Evolutionary conservation across 306 rosid genomes (phyloP), one percentile per base, ranked within the genome.

Genomic region (Clitoria ternatea): DNA sequence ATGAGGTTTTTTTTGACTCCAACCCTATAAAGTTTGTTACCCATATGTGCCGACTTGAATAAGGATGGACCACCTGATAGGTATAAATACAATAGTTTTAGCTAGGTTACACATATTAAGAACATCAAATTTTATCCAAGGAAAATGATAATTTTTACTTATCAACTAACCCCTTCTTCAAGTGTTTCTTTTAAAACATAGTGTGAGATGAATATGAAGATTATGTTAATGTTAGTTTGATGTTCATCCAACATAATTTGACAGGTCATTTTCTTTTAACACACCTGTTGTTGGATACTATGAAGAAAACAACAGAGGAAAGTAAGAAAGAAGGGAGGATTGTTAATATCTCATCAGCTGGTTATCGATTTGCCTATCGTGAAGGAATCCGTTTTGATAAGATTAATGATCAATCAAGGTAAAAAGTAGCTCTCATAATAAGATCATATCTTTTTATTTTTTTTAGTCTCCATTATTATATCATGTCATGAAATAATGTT

Each of bases 191-290:
- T 35, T 6, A 8, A 35, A 35, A 12, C 40, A 8, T 35, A 35
- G 1, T n/a, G 40, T 1, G 6, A 35, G 40, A 35, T n/a, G 11
- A 12, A 42, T 42, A 18, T 48, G 22, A 35, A 47, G 61, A 9
- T 42, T 7, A 24, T 49, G 54, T 61, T 39, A 39, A 32, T 14
- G 26, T 14, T n/a, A n/a, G n/a, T 64, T 26, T 36, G 22, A 3
- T 32, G 71, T 45, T n/a, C 4, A 18, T 26, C 39, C 42, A 27
- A 48, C 45, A 7, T 32, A 13, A 20, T 52, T 59, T 8, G 69
- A 47, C 87, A 90, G 92, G 92, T 40, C 90, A 87, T 80, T 87
- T 90, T 87, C 86, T 87, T 20, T 54, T 90, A 81, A 85, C 92
- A 61, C 53, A 83, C 71, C 86, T 87, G 69, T 73, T 90, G 67